Evolutionary conservation across 2,329 filamentous ascomycete species (phyloP).

Genomic region (Colletotrichum zoysiae): DNA sequence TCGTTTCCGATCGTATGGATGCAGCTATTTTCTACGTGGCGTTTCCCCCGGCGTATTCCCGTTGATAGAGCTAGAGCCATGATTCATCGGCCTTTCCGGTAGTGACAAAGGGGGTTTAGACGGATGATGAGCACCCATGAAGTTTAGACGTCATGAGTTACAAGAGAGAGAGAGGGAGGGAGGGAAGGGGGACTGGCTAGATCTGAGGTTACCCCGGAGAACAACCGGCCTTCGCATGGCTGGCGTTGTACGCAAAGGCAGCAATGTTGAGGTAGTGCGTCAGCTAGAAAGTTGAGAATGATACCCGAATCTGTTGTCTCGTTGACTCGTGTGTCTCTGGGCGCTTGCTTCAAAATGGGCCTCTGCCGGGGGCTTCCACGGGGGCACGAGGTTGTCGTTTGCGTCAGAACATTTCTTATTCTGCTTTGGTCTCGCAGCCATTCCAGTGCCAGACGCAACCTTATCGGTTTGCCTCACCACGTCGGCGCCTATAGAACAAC

Average conservation of each 20-base stretch:
- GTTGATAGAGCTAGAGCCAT: conserved; percentile 17
- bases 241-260: conserved; percentile 32
- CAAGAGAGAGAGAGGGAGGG: neutral
- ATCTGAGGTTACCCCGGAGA: conserved; percentile 24
- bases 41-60: conserved; percentile 4
- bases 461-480: neutral
- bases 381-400: neutral
- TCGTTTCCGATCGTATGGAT: conserved; percentile 18
- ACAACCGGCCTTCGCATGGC: neutral
- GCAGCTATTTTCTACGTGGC: conserved; percentile 6
- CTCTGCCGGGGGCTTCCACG: neutral
- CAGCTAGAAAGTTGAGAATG: conserved; percentile 49
- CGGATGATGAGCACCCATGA: neutral
- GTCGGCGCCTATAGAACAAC: neutral
- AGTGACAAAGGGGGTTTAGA: neutral
- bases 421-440: neutral
- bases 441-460: neutral
- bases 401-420: conserved; percentile 1
- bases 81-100: neutral
- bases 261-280: conserved; percentile 39
- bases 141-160: conserved; percentile 1
- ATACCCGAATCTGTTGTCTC: conserved; percentile 54
- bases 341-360: neutral
- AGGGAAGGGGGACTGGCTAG: conserved; percentile 9
- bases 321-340: neutral